A percentile compares a stretch with the other conserved stretches of the same genome.
These are phyloP conservation scores for Vigna radiata DNA, from an alignment of 306 rosid genomes.

Conservation along the genomic window DNA sequence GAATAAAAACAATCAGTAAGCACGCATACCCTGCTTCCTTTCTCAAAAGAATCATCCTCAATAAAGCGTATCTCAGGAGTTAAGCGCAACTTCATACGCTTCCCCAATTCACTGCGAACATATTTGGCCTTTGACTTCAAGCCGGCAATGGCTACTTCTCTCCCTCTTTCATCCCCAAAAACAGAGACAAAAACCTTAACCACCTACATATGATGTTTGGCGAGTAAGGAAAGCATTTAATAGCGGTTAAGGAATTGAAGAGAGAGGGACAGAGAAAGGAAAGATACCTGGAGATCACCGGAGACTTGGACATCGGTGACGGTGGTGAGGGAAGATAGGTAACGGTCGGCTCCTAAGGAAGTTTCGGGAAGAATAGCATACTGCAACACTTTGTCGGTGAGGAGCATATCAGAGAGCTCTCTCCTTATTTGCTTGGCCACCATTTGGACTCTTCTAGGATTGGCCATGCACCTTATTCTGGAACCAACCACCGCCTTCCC, in stretches of 20 bases:
- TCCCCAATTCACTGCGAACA: constrained; percentile 81
- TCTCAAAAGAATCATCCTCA: constrained; percentile 88
- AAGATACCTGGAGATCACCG: constrained; percentile 74
- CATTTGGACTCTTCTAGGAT: constrained; percentile 90
- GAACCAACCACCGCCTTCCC: constrained; percentile 18
- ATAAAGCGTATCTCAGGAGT: constrained; percentile 93
- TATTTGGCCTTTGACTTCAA: constrained; percentile 91
- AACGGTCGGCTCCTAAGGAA: constrained; percentile 86
- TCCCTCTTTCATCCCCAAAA: constrained; percentile 94
- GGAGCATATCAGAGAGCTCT: constrained; percentile 93
- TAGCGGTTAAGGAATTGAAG: background rate
- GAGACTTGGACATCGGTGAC: constrained; percentile 89
- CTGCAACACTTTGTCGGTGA: constrained; percentile 79
- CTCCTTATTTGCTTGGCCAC: constrained; percentile 90
- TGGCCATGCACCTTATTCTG: constrained; percentile 78
- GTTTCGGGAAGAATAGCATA: constrained; percentile 86
- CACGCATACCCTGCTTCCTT: constrained; percentile 83
- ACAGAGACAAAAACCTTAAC: constrained; percentile 92
- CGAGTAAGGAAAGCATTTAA: no score
- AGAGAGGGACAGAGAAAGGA: background rate
- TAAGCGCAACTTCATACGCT: constrained; percentile 85
- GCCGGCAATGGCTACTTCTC: constrained; percentile 88
- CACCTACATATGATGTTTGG: constrained; percentile 51
- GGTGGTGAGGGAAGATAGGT: constrained; percentile 90
- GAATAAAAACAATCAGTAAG: background rate